A percentile compares a stretch with the other conserved stretches of the same genome.
Conservation (phyloP, 2,329 filamentous ascomycete genomes). For the Paramyrothecium roridum region DNA sequence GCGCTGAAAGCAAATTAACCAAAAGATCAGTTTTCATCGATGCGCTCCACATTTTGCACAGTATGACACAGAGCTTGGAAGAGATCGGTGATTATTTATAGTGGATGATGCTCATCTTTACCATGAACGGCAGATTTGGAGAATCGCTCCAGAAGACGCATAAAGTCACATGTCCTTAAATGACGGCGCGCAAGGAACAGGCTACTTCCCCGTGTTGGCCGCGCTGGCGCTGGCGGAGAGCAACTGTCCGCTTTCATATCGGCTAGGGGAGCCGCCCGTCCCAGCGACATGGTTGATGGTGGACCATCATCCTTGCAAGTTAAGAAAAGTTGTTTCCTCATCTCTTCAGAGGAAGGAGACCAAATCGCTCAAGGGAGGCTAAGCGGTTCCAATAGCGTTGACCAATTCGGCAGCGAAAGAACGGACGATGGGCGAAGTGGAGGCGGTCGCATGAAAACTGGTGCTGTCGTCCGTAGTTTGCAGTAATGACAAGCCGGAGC, state of each 20-base stretch:
- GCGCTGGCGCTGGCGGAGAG: not conserved
- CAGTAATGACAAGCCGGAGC: not conserved
- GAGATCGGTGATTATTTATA: no score
- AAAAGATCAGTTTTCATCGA: no score
- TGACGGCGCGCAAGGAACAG: not conserved
- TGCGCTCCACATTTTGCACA: no score
- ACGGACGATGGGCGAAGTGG: not conserved
- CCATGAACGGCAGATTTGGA: not conserved
- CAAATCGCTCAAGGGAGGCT: not conserved
- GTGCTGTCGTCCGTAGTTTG: no score
- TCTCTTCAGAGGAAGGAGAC: not conserved
- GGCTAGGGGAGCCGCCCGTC: not conserved
- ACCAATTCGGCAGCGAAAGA: not conserved
- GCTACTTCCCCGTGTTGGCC: not conserved
- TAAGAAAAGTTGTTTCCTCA: not conserved
- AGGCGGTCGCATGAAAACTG: not conserved
- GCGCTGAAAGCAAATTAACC: no score
- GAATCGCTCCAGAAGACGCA: not conserved
- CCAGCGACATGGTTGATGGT: not conserved
- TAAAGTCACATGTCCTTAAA: not conserved
- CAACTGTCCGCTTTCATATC: not conserved
- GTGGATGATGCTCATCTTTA: not conserved
- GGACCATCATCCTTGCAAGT: not conserved
- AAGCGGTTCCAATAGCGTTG: not conserved
- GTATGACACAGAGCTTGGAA: no score